Conservation (phyloP, 1,284 basidiomycete genomes). For the Phylloboletellus chloephorus region DNA sequence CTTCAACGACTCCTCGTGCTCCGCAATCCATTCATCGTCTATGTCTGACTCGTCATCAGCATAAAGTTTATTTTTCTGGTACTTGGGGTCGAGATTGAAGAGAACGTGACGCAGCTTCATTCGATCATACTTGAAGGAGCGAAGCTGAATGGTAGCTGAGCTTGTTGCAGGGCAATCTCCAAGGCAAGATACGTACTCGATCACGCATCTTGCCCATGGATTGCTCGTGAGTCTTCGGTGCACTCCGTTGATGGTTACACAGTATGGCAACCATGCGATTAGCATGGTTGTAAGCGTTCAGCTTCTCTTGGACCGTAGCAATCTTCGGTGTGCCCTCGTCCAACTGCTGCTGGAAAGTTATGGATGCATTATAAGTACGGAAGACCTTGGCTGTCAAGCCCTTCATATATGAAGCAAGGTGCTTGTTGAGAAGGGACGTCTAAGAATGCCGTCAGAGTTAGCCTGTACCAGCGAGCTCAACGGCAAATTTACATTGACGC, state of each 20-base stretch:
- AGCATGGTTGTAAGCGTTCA: constrained; percentile 92
- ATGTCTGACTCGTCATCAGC: constrained; percentile 84
- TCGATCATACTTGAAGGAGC: constrained; percentile 86
- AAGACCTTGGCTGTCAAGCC: constrained; percentile 97
- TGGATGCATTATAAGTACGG: constrained; percentile 97
- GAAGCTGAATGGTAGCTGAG: constrained; percentile 41
- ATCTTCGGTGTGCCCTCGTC: constrained; percentile 69
- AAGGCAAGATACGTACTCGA: constrained; percentile 53
- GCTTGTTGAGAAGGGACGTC: constrained; percentile 85
- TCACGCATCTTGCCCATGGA: constrained; percentile 90
- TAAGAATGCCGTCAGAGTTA: constrained; percentile 32
- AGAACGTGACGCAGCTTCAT: constrained; percentile 86
- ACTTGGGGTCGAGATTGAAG: constrained; percentile 70
- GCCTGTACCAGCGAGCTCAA: constrained; percentile 4
- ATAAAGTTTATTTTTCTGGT: constrained; percentile 79
- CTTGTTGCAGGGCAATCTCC: constrained; percentile 2
- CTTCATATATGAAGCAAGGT: constrained; percentile 88
- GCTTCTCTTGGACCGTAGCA: constrained; percentile 82
- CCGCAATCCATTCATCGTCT: constrained; percentile 85
- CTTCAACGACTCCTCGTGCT: constrained; percentile 76
- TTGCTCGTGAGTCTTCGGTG: constrained; percentile 85
- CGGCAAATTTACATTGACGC: constrained; percentile 63
- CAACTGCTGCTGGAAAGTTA: constrained; percentile 87
- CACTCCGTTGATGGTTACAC: constrained; percentile 96
- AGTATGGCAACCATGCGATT: constrained; percentile 93